Percentiles rank a stretch among this genome's conserved stretches.
These are phyloP conservation scores for Aspergillus aculeatinus DNA, from an alignment of 2,329 filamentous ascomycete genomes.

Conservation along the genomic window DNA sequence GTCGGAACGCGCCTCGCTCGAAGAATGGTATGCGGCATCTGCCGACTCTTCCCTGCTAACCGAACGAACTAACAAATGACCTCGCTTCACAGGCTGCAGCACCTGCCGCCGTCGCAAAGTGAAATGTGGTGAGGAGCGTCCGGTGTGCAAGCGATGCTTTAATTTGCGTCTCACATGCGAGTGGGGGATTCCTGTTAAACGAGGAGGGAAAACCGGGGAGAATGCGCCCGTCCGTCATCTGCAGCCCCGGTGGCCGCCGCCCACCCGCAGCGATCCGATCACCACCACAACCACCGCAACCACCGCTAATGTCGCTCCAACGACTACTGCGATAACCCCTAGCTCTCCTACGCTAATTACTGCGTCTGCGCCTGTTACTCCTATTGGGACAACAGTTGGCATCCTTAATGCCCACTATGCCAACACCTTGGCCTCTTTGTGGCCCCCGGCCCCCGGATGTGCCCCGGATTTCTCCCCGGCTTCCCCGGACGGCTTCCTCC, in stretches of 20 bases:
- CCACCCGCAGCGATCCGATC: conserved; percentile 12
- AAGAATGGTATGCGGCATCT: conserved; percentile 34
- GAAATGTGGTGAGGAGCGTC: conserved; percentile 38
- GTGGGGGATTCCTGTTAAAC: conserved; percentile 35
- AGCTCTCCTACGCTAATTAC: neutral
- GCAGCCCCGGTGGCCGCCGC: conserved; percentile 23
- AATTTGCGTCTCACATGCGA: conserved; percentile 34
- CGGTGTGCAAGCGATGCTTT: conserved; percentile 34
- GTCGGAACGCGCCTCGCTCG: conserved; percentile 40
- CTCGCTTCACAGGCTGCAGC: conserved; percentile 32
- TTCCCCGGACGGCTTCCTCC: conserved; percentile 19
- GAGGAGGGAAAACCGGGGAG: conserved; percentile 13
- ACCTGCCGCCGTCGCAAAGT: conserved; percentile 40
- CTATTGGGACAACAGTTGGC: neutral
- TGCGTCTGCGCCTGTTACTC: neutral
- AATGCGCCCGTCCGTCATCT: conserved; percentile 26
- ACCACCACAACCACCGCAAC: conserved; percentile 1
- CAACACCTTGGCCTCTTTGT: conserved; percentile 10
- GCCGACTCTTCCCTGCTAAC: conserved; percentile 4
- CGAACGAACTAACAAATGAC: neutral
- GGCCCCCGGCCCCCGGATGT: conserved; percentile 1
- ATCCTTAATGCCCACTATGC: conserved; percentile 6
- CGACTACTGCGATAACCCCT: neutral
- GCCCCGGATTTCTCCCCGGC: conserved; percentile 16
- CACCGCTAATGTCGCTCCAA: conserved; percentile 2